These are phyloP conservation scores for Platanthera guangdongensis DNA, from an alignment of 106 monocot species.

Conservation along the genomic window DNA sequence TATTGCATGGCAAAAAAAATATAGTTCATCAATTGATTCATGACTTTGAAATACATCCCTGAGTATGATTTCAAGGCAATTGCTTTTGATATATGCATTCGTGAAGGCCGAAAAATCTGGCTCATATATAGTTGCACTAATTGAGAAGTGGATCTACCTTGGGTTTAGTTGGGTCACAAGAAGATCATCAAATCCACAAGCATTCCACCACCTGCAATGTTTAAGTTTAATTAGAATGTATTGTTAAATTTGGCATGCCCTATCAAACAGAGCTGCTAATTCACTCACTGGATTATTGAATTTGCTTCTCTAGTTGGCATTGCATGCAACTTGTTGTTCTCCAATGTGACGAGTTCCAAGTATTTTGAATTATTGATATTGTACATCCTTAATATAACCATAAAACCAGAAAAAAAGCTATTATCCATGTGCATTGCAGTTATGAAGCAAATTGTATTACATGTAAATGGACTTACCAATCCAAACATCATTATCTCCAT, in stretches of 20 bases:
- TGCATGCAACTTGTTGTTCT: constrained; percentile 18
- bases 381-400: constrained; percentile 15
- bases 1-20: constrained; percentile 14
- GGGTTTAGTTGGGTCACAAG: constrained; percentile 9
- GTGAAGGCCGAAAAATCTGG: constrained; percentile 12
- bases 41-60: constrained; percentile 19
- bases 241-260: constrained; percentile 9
- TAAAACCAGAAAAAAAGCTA: no score
- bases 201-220: not conserved
- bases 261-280: not conserved
- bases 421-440: no score
- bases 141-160: constrained; percentile 22
- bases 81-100: constrained; percentile 26
- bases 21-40: constrained; percentile 15
- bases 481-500: constrained; percentile 14
- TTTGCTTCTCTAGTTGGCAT: constrained; percentile 16
- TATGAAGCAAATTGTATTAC: not conserved
- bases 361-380: constrained; percentile 27
- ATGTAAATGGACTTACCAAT: constrained; percentile 15
- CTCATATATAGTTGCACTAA: constrained; percentile 26
- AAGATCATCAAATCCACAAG: constrained; percentile 10
- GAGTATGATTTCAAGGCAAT: constrained; percentile 23
- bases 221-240: no score
- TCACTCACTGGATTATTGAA: constrained; percentile 19
- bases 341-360: constrained; percentile 26